A percentile compares a stretch with the other conserved stretches of the same genome.
Evolutionary conservation across 2,329 filamentous ascomycete genomes (phyloP).

Genomic region (Penicillium expansum): DNA sequence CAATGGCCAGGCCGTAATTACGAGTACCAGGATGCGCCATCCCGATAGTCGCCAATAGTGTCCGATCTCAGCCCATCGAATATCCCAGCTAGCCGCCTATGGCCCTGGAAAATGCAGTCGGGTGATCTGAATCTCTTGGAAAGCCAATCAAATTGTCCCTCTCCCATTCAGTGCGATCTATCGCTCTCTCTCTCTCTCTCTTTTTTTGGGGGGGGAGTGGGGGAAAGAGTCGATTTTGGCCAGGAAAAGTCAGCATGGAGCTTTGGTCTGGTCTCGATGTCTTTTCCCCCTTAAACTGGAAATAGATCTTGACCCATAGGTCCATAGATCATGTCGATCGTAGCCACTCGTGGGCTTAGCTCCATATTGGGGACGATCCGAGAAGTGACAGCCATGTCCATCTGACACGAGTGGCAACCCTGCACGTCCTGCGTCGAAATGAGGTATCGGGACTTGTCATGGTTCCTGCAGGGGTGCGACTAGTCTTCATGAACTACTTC

Average conservation of each 20-base stretch:
- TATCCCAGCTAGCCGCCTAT: conserved; percentile 28
- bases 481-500: conserved; percentile 18
- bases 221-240: background rate
- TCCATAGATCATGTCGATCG: conserved; percentile 1
- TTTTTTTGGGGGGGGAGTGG: too few species aligned
- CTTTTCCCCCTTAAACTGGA: background rate
- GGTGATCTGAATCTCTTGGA: conserved; percentile 9
- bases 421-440: conserved; percentile 19
- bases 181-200: background rate
- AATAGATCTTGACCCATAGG: background rate
- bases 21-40: conserved; percentile 19
- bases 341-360: background rate
- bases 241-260: background rate
- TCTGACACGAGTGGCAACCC: conserved; percentile 13
- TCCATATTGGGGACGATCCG: conserved; percentile 2
- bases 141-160: background rate
- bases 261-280: background rate
- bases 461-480: conserved; percentile 23
- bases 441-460: conserved; percentile 7
- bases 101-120: conserved; percentile 21
- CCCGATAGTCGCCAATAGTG: conserved; percentile 30
- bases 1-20: conserved; percentile 19
- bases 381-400: conserved; percentile 8
- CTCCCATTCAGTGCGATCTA: background rate
- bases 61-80: conserved; percentile 22